Percentiles rank a stretch among this genome's conserved stretches.
phyloP scores from a whole-genome alignment of 768 basidiomycete species.

The Neoboletus brunneissimus region DNA sequence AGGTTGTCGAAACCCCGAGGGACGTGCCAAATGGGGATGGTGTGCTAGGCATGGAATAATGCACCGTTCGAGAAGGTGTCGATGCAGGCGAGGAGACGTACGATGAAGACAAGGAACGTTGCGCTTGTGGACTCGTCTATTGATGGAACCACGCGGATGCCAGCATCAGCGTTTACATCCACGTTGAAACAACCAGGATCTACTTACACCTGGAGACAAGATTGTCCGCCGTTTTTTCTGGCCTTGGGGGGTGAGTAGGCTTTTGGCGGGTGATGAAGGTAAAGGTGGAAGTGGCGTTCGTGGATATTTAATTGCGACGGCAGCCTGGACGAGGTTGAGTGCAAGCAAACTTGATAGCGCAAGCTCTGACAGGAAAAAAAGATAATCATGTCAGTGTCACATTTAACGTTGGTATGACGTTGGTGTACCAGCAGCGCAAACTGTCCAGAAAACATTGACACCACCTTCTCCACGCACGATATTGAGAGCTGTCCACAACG shows the following conservation, averaged over 20 bases:
- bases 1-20: slow-evolving; percentile 27
- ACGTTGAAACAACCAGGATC: neutral
- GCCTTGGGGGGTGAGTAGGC: slow-evolving; percentile 19
- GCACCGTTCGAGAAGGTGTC: slow-evolving; percentile 33
- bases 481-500: slow-evolving; percentile 34
- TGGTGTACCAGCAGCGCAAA: slow-evolving; percentile 33
- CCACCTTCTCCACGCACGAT: slow-evolving; percentile 25
- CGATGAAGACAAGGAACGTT: slow-evolving; percentile 30
- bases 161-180: neutral
- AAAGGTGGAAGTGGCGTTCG: slow-evolving; percentile 29
- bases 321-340: slow-evolving; percentile 37
- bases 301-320: slow-evolving; percentile 37
- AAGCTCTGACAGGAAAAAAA: slow-evolving; percentile 25
- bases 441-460: slow-evolving; percentile 15
- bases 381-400: neutral
- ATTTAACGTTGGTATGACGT: neutral
- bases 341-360: slow-evolving; percentile 28
- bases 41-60: slow-evolving; percentile 36
- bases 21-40: slow-evolving; percentile 39
- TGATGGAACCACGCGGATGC: neutral
- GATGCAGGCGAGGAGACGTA: slow-evolving; percentile 30
- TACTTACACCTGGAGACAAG: slow-evolving; percentile 23
- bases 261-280: slow-evolving; percentile 24
- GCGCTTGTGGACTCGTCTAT: slow-evolving; percentile 27
- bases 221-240: slow-evolving; percentile 29